Percentiles rank a stretch among this genome's conserved stretches.
Conservation (phyloP, 1,284 basidiomycete genomes). For the Fomitopsis schrenkii region DNA sequence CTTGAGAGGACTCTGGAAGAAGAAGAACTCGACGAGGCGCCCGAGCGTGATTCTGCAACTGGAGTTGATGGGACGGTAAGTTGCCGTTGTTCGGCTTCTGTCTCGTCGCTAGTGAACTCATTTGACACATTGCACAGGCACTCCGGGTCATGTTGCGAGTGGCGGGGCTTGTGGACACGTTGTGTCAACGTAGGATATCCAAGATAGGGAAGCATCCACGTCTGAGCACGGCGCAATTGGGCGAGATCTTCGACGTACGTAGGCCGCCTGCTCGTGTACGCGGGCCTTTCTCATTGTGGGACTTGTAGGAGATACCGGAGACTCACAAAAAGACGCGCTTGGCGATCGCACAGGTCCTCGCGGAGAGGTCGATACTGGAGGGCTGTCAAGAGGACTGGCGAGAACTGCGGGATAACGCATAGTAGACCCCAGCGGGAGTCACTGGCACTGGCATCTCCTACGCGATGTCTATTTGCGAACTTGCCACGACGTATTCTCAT, state of each 20-base stretch:
- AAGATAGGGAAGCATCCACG: conserved; percentile 11
- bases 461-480: neutral
- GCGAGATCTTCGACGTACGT: conserved; percentile 40
- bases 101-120: too few species aligned
- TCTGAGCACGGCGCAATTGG: conserved; percentile 27
- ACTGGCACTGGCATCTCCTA: neutral
- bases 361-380: conserved; percentile 41
- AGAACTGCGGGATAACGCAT: conserved; percentile 16
- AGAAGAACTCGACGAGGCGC: neutral
- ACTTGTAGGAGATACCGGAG: conserved; percentile 11
- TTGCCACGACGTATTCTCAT: neutral
- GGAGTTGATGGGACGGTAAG: neutral
- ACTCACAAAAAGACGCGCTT: conserved; percentile 29
- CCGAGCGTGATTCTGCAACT: neutral
- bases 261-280: neutral
- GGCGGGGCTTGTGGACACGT: neutral
- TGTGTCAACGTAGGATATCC: conserved; percentile 8
- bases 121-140: neutral
- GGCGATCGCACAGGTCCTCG: conserved; percentile 35
- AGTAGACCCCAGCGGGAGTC: neutral
- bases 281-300: conserved; percentile 10
- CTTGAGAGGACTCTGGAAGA: neutral
- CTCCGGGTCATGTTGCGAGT: neutral
- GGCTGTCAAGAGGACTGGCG: conserved; percentile 38
- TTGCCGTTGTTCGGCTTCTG: too few species aligned